Percentiles rank a stretch among this genome's conserved stretches.
These are phyloP conservation scores for Mycena rebaudengoi DNA, from an alignment of 768 basidiomycete genomes.

Conservation along the genomic window DNA sequence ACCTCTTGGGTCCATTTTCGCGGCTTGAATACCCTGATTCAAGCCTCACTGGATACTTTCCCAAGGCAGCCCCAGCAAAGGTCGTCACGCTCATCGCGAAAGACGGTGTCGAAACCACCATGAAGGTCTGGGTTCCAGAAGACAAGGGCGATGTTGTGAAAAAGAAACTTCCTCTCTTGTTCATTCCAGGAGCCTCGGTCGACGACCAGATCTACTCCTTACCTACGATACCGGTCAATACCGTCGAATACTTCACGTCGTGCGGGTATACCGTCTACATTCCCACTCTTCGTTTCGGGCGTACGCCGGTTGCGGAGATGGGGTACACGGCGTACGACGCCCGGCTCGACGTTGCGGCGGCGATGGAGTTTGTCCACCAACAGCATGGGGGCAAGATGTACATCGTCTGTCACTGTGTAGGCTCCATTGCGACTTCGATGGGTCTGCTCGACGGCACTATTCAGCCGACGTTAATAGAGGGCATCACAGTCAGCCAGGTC, in stretches of 20 bases:
- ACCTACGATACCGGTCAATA: conserved; percentile 25
- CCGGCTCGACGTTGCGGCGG: conserved; percentile 24
- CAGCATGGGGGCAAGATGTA: conserved; percentile 16
- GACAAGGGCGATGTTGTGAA: neutral
- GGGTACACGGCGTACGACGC: conserved; percentile 26
- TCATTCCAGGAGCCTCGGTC: conserved; percentile 31
- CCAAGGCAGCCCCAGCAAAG: conserved; percentile 6
- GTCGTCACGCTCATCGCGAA: conserved; percentile 9
- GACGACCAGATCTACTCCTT: conserved; percentile 29
- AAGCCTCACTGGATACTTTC: conserved; percentile 13
- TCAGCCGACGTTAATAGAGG: conserved; percentile 17
- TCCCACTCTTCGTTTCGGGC: conserved; percentile 15
- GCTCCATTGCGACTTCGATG: conserved; percentile 15
- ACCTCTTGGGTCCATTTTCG: conserved; percentile 17
- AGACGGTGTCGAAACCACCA: conserved; percentile 20
- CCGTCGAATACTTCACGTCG: conserved; percentile 27
- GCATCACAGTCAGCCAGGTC: conserved; percentile 23
- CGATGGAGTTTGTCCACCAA: conserved; percentile 17
- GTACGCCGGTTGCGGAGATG: conserved; percentile 5
- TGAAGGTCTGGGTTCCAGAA: conserved; percentile 22
- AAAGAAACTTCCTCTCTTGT: conserved; percentile 15
- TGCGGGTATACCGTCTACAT: conserved; percentile 18
- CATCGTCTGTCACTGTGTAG: conserved; percentile 20
- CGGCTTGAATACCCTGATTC: conserved; percentile 10
- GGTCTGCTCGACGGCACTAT: conserved; percentile 28